A percentile compares a stretch with the other conserved stretches of the same genome.
Conservation (phyloP, 129 eudicot species). For the Flaveria sonorensis region DNA sequence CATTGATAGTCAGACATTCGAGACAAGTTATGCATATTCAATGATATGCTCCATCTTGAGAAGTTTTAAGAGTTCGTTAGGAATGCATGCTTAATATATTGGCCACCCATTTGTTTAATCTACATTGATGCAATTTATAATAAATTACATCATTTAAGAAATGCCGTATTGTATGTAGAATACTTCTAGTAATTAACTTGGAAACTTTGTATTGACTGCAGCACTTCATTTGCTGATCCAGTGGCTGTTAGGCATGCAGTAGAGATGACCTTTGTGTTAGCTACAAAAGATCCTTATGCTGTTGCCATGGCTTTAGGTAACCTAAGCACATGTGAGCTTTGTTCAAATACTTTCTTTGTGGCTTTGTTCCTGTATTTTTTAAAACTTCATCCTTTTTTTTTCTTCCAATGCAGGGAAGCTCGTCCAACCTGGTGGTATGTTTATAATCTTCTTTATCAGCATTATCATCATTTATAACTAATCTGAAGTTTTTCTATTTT, state of each 20-base stretch:
- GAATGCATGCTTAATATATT: not conserved
- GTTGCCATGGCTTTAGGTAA: constrained; percentile 96
- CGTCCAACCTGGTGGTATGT: constrained; percentile 73
- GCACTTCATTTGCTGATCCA: constrained; percentile 90
- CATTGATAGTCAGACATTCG: not conserved
- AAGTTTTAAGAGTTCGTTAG: not conserved
- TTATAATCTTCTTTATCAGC: constrained; percentile 17
- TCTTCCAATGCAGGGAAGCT: constrained; percentile 64
- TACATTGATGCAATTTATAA: not conserved
- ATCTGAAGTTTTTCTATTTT: not conserved
- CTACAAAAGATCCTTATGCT: constrained; percentile 86
- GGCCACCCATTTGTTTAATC: not conserved
- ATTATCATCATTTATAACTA: not conserved
- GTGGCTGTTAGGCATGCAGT: constrained; percentile 92
- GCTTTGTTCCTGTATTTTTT: not conserved
- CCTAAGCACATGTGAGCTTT: not conserved
- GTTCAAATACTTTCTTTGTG: not conserved
- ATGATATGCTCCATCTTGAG: not conserved
- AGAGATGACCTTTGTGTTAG: constrained; percentile 81
- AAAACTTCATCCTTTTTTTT: not conserved
- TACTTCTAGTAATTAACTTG: not conserved
- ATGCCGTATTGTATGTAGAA: not conserved
- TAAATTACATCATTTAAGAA: constrained; percentile 6
- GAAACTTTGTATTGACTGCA: constrained; percentile 38
- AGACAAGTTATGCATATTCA: not conserved